Percentiles rank a stretch among this genome's conserved stretches.
These are phyloP conservation scores for Tilletia caries DNA, from an alignment of 1,284 basidiomycete genomes.

Conservation along the genomic window DNA sequence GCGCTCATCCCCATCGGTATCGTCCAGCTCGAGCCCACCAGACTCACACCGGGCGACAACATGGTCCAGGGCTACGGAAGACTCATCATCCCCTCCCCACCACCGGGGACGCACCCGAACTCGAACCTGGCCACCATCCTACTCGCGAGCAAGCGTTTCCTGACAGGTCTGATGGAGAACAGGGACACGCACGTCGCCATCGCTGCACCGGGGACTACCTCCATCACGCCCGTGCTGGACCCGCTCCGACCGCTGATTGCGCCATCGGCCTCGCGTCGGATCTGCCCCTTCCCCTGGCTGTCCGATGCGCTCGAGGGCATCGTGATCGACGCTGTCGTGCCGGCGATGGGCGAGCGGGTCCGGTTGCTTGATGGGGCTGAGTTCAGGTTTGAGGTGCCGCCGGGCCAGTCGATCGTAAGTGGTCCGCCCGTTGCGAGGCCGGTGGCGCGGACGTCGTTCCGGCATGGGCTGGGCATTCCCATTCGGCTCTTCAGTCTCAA, in stretches of 20 bases:
- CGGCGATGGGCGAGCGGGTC: not conserved
- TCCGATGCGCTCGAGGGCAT: not conserved
- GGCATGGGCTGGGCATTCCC: not conserved
- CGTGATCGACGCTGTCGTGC: not conserved
- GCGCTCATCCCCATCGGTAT: not conserved
- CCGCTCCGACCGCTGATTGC: not conserved
- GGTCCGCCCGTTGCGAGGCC: not conserved
- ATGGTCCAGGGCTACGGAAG: not conserved
- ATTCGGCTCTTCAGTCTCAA: not conserved
- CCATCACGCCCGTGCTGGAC: constrained; percentile 1
- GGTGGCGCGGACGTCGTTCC: not conserved
- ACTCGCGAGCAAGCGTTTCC: not conserved
- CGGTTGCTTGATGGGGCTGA: constrained; percentile 3
- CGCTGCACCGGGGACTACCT: not conserved
- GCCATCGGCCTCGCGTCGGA: not conserved
- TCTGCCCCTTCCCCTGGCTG: constrained; percentile 2
- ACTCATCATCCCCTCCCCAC: not conserved
- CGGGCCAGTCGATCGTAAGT: not conserved
- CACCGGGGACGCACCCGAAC: constrained; percentile 5
- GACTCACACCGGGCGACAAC: not conserved
- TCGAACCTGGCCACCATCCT: constrained; percentile 7
- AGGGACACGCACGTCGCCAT: not conserved
- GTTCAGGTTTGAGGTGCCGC: constrained; percentile 1
- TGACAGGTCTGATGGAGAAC: constrained; percentile 2
- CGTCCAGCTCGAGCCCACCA: not conserved